A percentile compares a stretch with the other conserved stretches of the same genome.
Evolutionary conservation across 371 early-diverging fungal genomes (phyloP).

Genomic region (Blyttiomyces sp.): DNA sequence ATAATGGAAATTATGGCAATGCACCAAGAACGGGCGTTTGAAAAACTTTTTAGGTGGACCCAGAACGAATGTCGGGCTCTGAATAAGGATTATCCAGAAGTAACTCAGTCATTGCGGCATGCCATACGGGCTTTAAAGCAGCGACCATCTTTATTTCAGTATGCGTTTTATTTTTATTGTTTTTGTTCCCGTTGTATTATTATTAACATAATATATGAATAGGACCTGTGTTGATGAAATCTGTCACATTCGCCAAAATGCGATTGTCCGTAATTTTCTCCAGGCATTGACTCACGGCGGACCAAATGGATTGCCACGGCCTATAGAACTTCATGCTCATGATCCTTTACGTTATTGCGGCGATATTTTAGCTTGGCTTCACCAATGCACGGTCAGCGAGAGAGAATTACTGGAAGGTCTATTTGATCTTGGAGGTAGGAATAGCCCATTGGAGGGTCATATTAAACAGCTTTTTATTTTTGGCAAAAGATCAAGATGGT

Average conservation of each 20-base stretch:
- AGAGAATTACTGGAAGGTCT: slow-evolving; percentile 81
- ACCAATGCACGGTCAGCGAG: slow-evolving; percentile 86
- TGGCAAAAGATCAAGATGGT: too few relatives aligned
- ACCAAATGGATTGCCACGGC: slow-evolving; percentile 77
- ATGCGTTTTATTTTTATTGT: not conserved
- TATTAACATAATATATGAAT: not conserved
- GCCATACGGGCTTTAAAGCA: slow-evolving; percentile 69
- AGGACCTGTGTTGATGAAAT: slow-evolving; percentile 72
- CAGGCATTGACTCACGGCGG: slow-evolving; percentile 84
- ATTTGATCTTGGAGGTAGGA: slow-evolving; percentile 30
- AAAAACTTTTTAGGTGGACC: slow-evolving; percentile 76
- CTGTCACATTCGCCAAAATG: slow-evolving; percentile 64
- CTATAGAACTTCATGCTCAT: slow-evolving; percentile 88
- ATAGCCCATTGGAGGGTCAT: too few relatives aligned
- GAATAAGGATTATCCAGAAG: slow-evolving; percentile 69
- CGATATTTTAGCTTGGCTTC: slow-evolving; percentile 94
- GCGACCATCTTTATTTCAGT: slow-evolving; percentile 76
- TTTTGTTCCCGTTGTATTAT: not conserved
- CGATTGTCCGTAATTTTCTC: slow-evolving; percentile 70
- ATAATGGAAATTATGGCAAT: slow-evolving; percentile 74
- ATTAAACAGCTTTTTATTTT: not conserved
- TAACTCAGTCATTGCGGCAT: slow-evolving; percentile 60
- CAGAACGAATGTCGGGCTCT: slow-evolving; percentile 68
- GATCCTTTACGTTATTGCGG: slow-evolving; percentile 88
- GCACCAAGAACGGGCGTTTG: slow-evolving; percentile 72